Base-by-base conservation (phyloP, 2,329 filamentous ascomycete species). In the Aschersonia sp. region DNA sequence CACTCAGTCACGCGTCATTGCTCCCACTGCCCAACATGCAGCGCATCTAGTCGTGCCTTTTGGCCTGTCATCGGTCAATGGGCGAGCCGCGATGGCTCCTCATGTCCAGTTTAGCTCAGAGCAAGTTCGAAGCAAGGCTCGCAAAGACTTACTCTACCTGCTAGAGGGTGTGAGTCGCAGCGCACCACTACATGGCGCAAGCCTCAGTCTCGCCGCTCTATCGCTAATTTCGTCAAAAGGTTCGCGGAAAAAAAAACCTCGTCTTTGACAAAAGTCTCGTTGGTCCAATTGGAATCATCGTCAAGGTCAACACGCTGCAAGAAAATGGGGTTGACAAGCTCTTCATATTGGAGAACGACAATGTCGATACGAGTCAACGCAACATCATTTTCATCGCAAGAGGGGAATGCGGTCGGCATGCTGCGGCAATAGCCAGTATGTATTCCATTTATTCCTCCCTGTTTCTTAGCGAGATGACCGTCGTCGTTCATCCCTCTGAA, bases 251-350 rank as follows among this genome's bases (percentile, higher is more conserved):
- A 78, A 98, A 98, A 75, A 97, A 95, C 60, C 73, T 98, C 51
- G 85, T 98, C 46, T 83, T 98, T 60, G 90, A 97, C 64, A 86
- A 84, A 65, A 83, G 82, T 57, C 75, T 98, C 56, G 88, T 90
- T 55, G 92, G 90, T 30, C 87, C 89, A 32, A 77, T 98, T 55
- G 87, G 89, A 50, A 76, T 90, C 50, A 83, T 98, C 55, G 87
- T 94, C 68, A 95, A 95, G 64, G 94, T 95, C 60, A 90, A 90
- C 29, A 90, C 86, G 8, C 76, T 95, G 12, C 87, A 97, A 62
- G 92, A 98, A 60, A 95, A 97, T 69, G 94, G 94, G 32, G 89
- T 98, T 55, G 89, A 97, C 66, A 94, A 94, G 65, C 87, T 95
- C 55, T 98, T 97, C 71, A 84, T 95, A 60, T 73, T 98, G 44